Conservation (phyloP, 78 protist genomes). For the Neovahlkampfia damariscottae region DNA sequence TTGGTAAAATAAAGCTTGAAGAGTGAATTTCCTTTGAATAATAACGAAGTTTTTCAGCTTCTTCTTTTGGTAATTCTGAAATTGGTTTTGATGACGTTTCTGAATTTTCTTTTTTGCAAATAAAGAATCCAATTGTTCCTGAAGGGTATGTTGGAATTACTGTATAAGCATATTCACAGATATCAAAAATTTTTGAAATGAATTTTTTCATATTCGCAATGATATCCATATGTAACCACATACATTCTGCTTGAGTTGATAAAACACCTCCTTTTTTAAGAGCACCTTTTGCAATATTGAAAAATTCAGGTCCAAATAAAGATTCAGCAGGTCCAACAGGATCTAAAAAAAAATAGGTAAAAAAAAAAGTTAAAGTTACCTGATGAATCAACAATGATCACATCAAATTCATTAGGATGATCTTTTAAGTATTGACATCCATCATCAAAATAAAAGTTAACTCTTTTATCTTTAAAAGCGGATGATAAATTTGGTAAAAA, state of each 20-base stretch:
- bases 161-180: constrained; percentile 58
- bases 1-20: constrained; percentile 76
- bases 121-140: constrained; percentile 78
- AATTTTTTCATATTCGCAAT: constrained; percentile 34
- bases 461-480: constrained; percentile 65
- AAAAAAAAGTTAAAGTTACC: constrained; percentile 9
- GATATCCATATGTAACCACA: constrained; percentile 73
- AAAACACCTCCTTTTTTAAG: constrained; percentile 69
- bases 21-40: constrained; percentile 65
- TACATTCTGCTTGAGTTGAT: constrained; percentile 78
- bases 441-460: constrained; percentile 58
- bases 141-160: constrained; percentile 85
- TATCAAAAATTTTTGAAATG: not conserved
- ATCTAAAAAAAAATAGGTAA: not conserved
- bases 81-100: not conserved
- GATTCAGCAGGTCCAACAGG: constrained; percentile 70
- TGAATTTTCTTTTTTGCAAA: constrained; percentile 20
- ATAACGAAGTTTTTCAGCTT: constrained; percentile 44
- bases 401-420: constrained; percentile 58
- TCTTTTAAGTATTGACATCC: constrained; percentile 68
- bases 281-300: constrained; percentile 30
- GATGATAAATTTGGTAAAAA: constrained; percentile 52
- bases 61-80: not conserved
- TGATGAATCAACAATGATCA: constrained; percentile 91
- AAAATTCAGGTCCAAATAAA: constrained; percentile 64